phyloP scores from a whole-genome alignment of 1,284 basidiomycete species.

The Sutorius eximius region DNA sequence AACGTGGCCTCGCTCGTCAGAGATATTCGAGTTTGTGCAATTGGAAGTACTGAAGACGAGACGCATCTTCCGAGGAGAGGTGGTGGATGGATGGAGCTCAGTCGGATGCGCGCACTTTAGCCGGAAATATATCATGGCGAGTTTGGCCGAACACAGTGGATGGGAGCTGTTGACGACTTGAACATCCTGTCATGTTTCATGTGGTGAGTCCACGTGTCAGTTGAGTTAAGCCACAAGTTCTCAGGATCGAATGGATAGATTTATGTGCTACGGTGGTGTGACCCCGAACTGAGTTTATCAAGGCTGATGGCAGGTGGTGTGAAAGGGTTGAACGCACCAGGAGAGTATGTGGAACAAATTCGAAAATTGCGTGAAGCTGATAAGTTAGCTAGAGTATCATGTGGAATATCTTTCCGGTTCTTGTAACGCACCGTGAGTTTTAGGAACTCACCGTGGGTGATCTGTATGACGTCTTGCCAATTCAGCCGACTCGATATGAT shows the following conservation, averaged over 20 bases:
- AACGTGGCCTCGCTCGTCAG: conserved; percentile 17
- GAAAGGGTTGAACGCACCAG: background rate
- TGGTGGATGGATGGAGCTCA: background rate
- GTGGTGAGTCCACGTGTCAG: conserved; percentile 10
- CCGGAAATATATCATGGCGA: background rate
- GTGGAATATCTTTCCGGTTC: too few species aligned
- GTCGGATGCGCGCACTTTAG: background rate
- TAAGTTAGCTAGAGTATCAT: too few species aligned
- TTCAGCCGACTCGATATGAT: too few species aligned
- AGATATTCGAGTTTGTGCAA: conserved; percentile 24
- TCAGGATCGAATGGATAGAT: background rate
- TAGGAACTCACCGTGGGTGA: too few species aligned
- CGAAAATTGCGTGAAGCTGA: background rate
- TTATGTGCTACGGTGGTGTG: background rate
- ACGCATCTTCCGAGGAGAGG: conserved; percentile 11
- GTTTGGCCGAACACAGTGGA: background rate
- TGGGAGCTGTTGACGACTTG: background rate
- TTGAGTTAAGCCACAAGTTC: background rate
- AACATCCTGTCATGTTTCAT: conserved; percentile 9
- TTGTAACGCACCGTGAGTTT: too few species aligned
- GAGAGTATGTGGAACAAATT: too few species aligned
- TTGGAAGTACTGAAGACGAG: conserved; percentile 27
- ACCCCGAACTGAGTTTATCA: background rate
- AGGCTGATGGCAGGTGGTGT: background rate
- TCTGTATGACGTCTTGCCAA: too few species aligned